Percentiles rank a stretch among this genome's conserved stretches.
Conservation (phyloP, 306 rosid genomes). For the Rosa rugosa region DNA sequence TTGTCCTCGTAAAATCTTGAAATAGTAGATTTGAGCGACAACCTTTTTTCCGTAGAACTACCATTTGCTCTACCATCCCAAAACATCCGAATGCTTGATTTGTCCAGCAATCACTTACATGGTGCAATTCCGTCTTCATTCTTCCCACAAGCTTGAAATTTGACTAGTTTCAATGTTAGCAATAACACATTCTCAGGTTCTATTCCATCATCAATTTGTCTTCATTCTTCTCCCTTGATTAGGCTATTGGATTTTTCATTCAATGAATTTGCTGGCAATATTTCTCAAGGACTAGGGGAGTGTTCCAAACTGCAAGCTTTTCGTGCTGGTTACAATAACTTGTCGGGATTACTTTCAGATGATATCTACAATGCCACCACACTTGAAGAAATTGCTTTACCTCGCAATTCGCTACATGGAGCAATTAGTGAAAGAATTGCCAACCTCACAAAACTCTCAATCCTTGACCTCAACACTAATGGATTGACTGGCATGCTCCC, state of each 20-base stretch:
- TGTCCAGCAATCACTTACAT: constrained; percentile 8
- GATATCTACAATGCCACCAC: constrained; percentile 7
- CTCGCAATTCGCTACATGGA: not conserved
- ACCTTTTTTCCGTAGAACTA: constrained; percentile 1
- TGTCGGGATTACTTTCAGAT: not conserved
- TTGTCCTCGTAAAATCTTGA: not conserved
- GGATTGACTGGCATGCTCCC: not conserved
- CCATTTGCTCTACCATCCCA: not conserved
- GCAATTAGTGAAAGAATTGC: not conserved
- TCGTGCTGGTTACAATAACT: not conserved
- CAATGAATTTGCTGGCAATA: not conserved
- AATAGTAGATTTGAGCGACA: constrained; percentile 20
- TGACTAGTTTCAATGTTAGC: not conserved
- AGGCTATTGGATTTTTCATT: not conserved
- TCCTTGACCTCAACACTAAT: not conserved
- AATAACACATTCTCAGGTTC: not conserved
- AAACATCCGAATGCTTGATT: not conserved
- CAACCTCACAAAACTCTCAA: not conserved
- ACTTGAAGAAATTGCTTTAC: not conserved
- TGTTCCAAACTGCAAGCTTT: constrained; percentile 1
- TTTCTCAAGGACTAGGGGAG: not conserved
- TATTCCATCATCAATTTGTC: constrained; percentile 2
- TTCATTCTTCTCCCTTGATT: not conserved
- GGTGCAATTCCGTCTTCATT: not conserved
- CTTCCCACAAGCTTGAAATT: not conserved